Evolutionary conservation across 495 filamentous ascomycete genomes (phyloP).

Genomic region (Xylaria flabelliformis): DNA sequence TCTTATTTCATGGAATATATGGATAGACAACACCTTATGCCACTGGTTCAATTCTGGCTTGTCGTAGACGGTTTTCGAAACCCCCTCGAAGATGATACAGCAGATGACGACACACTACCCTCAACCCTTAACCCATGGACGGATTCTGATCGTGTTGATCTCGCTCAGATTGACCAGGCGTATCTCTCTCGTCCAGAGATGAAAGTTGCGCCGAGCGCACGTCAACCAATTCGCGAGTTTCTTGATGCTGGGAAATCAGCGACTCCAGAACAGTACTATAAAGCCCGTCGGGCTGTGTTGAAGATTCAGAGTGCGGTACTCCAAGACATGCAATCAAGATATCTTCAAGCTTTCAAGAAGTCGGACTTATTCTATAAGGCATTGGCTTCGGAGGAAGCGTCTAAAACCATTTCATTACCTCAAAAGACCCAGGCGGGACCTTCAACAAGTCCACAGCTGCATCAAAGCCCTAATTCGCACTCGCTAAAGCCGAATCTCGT

Average conservation of each 20-base stretch:
- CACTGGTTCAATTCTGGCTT: slow-evolving; percentile 96
- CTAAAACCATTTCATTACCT: slow-evolving; percentile 47
- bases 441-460: slow-evolving; percentile 38
- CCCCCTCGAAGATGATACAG: slow-evolving; percentile 86
- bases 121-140: slow-evolving; percentile 74
- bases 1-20: slow-evolving; percentile 99
- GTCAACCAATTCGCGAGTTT: slow-evolving; percentile 74
- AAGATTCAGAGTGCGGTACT: slow-evolving; percentile 81
- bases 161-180: slow-evolving; percentile 86
- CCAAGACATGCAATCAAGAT: slow-evolving; percentile 77
- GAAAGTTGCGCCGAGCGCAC: slow-evolving; percentile 72
- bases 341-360: slow-evolving; percentile 86
- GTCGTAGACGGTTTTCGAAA: slow-evolving; percentile 98
- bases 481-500: slow-evolving; percentile 48
- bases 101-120: slow-evolving; percentile 68
- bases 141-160: slow-evolving; percentile 81
- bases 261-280: slow-evolving; percentile 79
- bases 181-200: slow-evolving; percentile 86
- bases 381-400: slow-evolving; percentile 83
- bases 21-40: slow-evolving; percentile 88
- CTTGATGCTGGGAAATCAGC: slow-evolving; percentile 77
- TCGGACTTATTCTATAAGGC: slow-evolving; percentile 96
- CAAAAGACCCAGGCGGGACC: slow-evolving; percentile 34
- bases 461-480: slow-evolving; percentile 43
- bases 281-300: slow-evolving; percentile 81